Base-by-base conservation (phyloP, 306 rosid genomes). In the Pueraria montana region DNA sequence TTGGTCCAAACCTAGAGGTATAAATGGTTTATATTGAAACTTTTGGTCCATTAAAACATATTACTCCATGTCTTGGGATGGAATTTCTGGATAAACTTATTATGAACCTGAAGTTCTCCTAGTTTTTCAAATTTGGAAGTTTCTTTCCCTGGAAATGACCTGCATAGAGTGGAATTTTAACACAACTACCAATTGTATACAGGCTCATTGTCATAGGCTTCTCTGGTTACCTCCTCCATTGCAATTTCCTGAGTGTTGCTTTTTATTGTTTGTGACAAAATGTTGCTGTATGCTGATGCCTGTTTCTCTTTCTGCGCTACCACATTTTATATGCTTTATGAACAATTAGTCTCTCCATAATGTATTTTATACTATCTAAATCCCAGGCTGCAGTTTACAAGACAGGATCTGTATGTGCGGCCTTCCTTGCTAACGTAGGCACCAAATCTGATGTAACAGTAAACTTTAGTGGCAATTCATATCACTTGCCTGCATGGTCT, bases 401-500 rank as follows among this genome's bases (percentile, higher is more conserved):
- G 84, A 80, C 98, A 64, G 97, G 89, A 64, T 86, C 97, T 43
- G 77, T 23, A 11, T 96, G 99, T 83, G 91, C 93, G 42, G 99
- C 99, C 24, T 96, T 96, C 84, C 98, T 96, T 38, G 96, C 99
- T 70, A 96, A 94, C 18, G 82, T 85, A 27, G 97, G 74, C 81
- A 77, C 95, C 40, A 55, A 72, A 27, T 89, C 96, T 27, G 98
- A 90, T 46, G 92, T 83, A 87, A 90, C 97, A 2, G 93, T 91
- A 81, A 88, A 89, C 13, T 96, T 96, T 87, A 88, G 83, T 72
- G 98, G 97, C 61, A 92, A 92, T 43, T 89, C 94, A 43, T 92
- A 96, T 88, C 84, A 79, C 76, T 86, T 96, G 91, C 99, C 98
- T 45, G 97, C 99, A 3, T 96, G 99, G 99, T 96, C 99, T 76